Evolutionary conservation across 2,329 filamentous ascomycete genomes (phyloP).

Genomic region (Ceratocystis smalleyi): DNA sequence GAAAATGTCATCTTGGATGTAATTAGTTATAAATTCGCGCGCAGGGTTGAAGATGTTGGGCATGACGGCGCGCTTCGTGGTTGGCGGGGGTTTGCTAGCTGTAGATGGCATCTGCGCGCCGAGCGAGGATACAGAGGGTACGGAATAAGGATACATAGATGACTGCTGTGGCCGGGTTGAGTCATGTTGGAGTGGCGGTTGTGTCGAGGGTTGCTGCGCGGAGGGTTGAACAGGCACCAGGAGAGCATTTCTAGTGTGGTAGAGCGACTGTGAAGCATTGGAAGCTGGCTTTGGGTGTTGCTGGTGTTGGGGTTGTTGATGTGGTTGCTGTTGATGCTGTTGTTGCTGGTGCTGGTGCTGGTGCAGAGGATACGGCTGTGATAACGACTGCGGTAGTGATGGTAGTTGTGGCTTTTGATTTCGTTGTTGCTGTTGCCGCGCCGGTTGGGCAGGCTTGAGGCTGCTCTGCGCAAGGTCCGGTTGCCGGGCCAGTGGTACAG

Average conservation of each 20-base stretch:
- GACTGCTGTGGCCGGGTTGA: not conserved
- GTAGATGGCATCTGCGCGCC: constrained; percentile 9
- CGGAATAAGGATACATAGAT: not conserved
- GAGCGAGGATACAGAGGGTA: not conserved
- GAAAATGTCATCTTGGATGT: constrained; percentile 2
- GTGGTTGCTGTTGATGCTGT: not conserved
- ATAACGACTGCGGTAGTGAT: not conserved
- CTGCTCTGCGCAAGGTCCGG: not conserved
- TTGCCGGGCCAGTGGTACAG: not conserved
- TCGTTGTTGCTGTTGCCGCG: not conserved
- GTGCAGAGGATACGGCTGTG: not conserved
- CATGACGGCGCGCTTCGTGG: constrained; percentile 10
- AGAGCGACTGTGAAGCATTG: not conserved
- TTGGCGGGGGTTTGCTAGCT: not conserved
- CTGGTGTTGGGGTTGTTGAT: not conserved
- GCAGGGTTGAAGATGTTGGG: constrained; percentile 16
- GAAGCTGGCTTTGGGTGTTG: not conserved
- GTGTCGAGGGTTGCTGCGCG: not conserved
- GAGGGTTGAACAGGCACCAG: not conserved
- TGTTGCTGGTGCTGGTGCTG: not conserved
- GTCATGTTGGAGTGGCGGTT: not conserved
- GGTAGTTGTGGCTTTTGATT: not conserved
- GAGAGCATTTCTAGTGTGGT: not conserved
- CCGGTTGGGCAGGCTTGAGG: not conserved
- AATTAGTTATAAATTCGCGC: constrained; percentile 10